Evolutionary conservation across 352 stramenopile species (phyloP).

Genomic region (Phytophthora niederhauseri): DNA sequence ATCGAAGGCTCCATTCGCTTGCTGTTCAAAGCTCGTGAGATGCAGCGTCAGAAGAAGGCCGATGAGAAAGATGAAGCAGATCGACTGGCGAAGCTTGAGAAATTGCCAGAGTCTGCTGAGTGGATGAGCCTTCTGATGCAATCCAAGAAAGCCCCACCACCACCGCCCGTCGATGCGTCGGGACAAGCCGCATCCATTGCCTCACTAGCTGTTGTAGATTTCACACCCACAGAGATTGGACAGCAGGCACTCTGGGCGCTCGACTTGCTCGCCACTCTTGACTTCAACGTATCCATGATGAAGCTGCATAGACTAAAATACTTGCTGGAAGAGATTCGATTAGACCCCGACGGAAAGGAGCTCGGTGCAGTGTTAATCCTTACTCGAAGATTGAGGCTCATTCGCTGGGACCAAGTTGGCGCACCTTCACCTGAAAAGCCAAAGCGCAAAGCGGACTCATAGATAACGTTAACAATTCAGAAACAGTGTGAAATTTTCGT

Average conservation of each 20-base stretch:
- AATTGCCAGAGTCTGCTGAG: constrained; percentile 31
- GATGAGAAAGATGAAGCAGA: constrained; percentile 43
- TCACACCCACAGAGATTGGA: constrained; percentile 66
- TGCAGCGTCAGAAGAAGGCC: constrained; percentile 57
- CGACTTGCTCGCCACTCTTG: constrained; percentile 64
- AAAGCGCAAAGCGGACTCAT: constrained; percentile 22
- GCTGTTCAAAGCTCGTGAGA: constrained; percentile 61
- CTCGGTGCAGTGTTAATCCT: constrained; percentile 65
- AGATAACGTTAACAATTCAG: constrained; percentile 27
- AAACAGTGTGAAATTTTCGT: constrained; percentile 29
- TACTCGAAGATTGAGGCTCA: constrained; percentile 62
- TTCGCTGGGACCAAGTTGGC: constrained; percentile 67
- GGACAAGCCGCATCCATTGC: constrained; percentile 43
- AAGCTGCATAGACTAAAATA: constrained; percentile 78
- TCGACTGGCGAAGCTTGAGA: constrained; percentile 32
- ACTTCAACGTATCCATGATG: constrained; percentile 78
- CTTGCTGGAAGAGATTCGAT: constrained; percentile 69
- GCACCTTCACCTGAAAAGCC: constrained; percentile 34
- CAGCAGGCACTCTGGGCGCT: constrained; percentile 77
- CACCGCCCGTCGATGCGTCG: constrained; percentile 29
- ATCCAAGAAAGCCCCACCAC: constrained; percentile 32
- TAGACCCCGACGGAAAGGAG: constrained; percentile 62
- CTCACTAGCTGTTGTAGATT: constrained; percentile 61
- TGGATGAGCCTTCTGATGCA: constrained; percentile 55
- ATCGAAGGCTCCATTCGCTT: constrained; percentile 66